Base-by-base conservation (phyloP, 2,329 filamentous ascomycete genomes). In the Claviceps citrina region DNA sequence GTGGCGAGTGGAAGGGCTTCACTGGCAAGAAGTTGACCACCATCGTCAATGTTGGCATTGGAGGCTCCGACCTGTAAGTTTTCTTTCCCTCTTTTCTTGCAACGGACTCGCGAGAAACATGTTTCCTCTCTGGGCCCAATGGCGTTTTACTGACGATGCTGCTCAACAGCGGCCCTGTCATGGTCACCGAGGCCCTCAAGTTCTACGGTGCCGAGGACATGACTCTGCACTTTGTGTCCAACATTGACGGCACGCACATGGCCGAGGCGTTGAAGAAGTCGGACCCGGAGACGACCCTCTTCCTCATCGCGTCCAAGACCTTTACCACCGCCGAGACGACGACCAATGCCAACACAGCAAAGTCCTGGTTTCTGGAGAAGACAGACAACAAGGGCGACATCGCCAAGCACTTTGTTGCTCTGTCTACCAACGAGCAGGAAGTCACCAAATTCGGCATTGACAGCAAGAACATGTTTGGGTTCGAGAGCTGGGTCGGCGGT, bases 391-490 rank as follows among this genome's bases (percentile, higher is more conserved):
- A 91, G 78, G 77, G 73, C 45, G 81, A 93, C 22, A 93, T 98
- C 52, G 85, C 91, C 51, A 98, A 96, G 75, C 91, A 98, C 73
- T 98, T 98, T 58, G 91, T 95, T 43, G 91, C 91, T 34, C 77
- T 98, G 39, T 96, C 91, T 37, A 98, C 91, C 61, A 98, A 98
- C 66, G 83, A 89, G 66, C 61, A 69, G 40, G 89, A 96, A 68
- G 91, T 98, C 46, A 86, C 83, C 66, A 96, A 96, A 72, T 98
- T 98, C 55, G 91, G 91, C 49, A 98, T 98, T 56, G 89, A 96
- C 67, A 81, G 79, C 66, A 89, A 89, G 74, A 98, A 96, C 74
- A 98, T 98, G 91, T 98, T 98, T 58, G 87, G 86, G 54, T 98
- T 98, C 60, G 87, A 89, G 65, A 93, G 84, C 65, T 98, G 91